Percentiles rank a stretch among this genome's conserved stretches.
These are phyloP conservation scores for Backusella tarrabulga DNA, from an alignment of 192 early-diverging fungal species.

Conservation along the genomic window DNA sequence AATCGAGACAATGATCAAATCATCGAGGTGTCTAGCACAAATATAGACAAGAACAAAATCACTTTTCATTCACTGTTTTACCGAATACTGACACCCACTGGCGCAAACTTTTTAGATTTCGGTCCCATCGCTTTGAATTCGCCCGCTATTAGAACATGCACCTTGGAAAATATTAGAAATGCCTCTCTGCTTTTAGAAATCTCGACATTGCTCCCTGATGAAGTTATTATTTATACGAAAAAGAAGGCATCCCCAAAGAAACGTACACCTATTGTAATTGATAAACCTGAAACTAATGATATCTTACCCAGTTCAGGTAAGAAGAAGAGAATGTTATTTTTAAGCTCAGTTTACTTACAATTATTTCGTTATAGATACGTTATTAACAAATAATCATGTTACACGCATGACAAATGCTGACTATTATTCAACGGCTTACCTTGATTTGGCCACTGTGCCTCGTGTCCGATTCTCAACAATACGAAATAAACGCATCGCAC, in stretches of 20 bases:
- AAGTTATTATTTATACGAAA: slow-evolving; percentile 29
- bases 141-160: slow-evolving; percentile 69
- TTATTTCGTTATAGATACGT: neutral
- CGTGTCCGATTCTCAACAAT: neutral
- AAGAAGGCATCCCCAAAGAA: slow-evolving; percentile 20
- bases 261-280: neutral
- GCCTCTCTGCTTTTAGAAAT: slow-evolving; percentile 43
- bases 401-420: neutral
- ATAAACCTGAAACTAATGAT: neutral
- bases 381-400: neutral
- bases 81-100: slow-evolving; percentile 75
- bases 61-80: slow-evolving; percentile 97
- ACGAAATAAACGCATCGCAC: slow-evolving; percentile 7
- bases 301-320: neutral
- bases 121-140: slow-evolving; percentile 82
- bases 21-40: slow-evolving; percentile 89
- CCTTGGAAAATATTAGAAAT: slow-evolving; percentile 79
- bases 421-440: slow-evolving; percentile 25
- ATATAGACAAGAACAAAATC: slow-evolving; percentile 92
- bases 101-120: slow-evolving; percentile 94
- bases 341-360: neutral
- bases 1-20: slow-evolving; percentile 88
- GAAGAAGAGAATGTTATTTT: neutral
- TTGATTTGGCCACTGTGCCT: slow-evolving; percentile 28
- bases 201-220: slow-evolving; percentile 41